phyloP scores from a whole-genome alignment of 1,284 basidiomycete species.

The Ceratobasidium sp. region DNA sequence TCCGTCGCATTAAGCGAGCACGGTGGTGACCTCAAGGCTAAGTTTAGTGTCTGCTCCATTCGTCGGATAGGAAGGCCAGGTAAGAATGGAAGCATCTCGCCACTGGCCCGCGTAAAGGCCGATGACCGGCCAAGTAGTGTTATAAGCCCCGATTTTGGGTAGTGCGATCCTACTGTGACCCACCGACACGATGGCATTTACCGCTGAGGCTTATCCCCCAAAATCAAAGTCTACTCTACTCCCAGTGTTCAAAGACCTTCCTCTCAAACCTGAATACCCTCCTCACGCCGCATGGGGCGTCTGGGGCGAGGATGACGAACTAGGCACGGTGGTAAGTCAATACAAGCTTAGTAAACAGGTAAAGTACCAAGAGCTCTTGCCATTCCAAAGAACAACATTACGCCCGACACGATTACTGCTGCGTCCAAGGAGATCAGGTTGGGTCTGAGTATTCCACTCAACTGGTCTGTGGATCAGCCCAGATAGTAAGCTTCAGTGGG shows the following conservation, averaged over 20 bases:
- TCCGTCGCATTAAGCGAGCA: too few relatives aligned
- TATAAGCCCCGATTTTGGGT: too few relatives aligned
- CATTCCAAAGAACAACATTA: conserved; percentile 44
- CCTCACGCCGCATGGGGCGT: conserved; percentile 45
- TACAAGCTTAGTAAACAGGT: background rate
- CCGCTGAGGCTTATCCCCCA: too few relatives aligned
- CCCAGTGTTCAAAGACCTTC: conserved; percentile 31
- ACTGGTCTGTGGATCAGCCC: conserved; percentile 36
- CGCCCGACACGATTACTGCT: conserved; percentile 37
- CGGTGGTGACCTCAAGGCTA: too few relatives aligned
- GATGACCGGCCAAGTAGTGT: too few relatives aligned
- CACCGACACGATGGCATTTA: too few relatives aligned
- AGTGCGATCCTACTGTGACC: too few relatives aligned
- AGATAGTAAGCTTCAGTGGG: conserved; percentile 12
- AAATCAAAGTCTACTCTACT: background rate
- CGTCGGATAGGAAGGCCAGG: too few relatives aligned
- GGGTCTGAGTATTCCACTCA: conserved; percentile 35
- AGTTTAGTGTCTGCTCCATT: too few relatives aligned
- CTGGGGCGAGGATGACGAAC: conserved; percentile 46
- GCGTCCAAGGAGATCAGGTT: conserved; percentile 22
- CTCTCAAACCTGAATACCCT: conserved; percentile 33
- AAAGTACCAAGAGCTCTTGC: background rate
- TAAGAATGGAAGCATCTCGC: too few relatives aligned
- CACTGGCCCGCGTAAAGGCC: too few relatives aligned
- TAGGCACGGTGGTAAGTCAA: conserved; percentile 44